phyloP scores from a whole-genome alignment of 2,329 filamentous ascomycete genomes.

The Pezicula neosporulosa region DNA sequence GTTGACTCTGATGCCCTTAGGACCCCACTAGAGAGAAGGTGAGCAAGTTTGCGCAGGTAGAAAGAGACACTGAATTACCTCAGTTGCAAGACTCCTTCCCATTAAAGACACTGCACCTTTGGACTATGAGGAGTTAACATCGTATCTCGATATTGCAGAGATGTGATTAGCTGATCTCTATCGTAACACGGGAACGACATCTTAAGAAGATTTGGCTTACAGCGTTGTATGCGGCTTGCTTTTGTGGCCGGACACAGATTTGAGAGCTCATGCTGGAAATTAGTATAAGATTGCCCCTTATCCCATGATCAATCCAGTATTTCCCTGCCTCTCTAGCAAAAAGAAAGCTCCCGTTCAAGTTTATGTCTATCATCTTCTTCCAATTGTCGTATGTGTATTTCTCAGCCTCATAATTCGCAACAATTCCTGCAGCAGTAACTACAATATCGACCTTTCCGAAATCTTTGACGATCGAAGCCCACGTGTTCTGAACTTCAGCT shows the following conservation, averaged over 20 bases:
- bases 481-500: slow-evolving; percentile 31
- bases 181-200: not conserved
- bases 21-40: slow-evolving; percentile 48
- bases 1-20: slow-evolving; percentile 61
- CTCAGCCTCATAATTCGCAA: slow-evolving; percentile 29
- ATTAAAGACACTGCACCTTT: slow-evolving; percentile 61
- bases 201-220: slow-evolving; percentile 13
- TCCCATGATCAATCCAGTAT: slow-evolving; percentile 30
- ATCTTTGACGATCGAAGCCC: slow-evolving; percentile 32
- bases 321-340: slow-evolving; percentile 32
- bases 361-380: slow-evolving; percentile 33
- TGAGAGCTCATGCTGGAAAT: slow-evolving; percentile 27
- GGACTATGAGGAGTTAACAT: slow-evolving; percentile 26
- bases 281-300: slow-evolving; percentile 24
- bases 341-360: slow-evolving; percentile 33
- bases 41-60: not conserved
- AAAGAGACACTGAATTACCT: slow-evolving; percentile 10
- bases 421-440: slow-evolving; percentile 36
- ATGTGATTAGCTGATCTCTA: too few relatives aligned
- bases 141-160: not conserved
- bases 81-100: slow-evolving; percentile 54
- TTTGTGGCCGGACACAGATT: slow-evolving; percentile 31
- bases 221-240: slow-evolving; percentile 33
- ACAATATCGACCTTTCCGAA: slow-evolving; percentile 34
- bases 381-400: slow-evolving; percentile 30